Evolutionary conservation across 78 protist genomes (phyloP), one percentile per base, ranked within the genome.

Genomic region (Protostelium mycophagum): DNA sequence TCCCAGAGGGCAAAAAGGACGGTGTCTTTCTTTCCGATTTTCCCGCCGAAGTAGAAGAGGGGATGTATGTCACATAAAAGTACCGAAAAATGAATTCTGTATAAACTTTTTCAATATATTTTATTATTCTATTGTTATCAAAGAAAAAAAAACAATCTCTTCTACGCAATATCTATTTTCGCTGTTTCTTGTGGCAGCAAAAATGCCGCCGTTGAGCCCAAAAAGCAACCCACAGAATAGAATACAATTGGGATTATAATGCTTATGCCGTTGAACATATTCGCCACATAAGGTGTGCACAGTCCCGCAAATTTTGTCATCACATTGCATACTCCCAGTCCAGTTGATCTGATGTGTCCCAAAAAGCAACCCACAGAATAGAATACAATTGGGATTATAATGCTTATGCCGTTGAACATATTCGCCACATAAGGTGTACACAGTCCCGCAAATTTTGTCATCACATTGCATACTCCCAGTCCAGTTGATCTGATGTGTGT

Each of bases 301-400:
- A 90, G 25, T 35, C 91, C 91, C 5, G 88, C 91, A 0, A 90
- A 35, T 35, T 87, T 86, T 0, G 88, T 63, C n/a, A 85, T 35
- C 28, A 87, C 38, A 0, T 38, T 85, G 28, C 87, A 90, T 5
- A 85, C 28, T 16, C 91, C 91, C 16, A 90, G 84, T 9, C 85
- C 91, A 28, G 73, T 38, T 5, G 91, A 83, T 16, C 91, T 63
- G 29, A 90, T 38, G 73, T 25, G n/a, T 1, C 88, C 85, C 28
- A 88, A 88, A 36, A 83, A 51, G 5, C 73, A 25, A 25, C 73
- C 5, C 73, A 25, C 73, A 16, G 5, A 5, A 51, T 5, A n/a
- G n/a, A n/a, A n/a, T 25, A 51, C 73, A 51, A 51, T 25, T 51
- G 31, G 31, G 31, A 51, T 51, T 16, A 51, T 51, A 5, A 51